Conservation (phyloP, 306 rosid species). For the Medicago arabica region DNA sequence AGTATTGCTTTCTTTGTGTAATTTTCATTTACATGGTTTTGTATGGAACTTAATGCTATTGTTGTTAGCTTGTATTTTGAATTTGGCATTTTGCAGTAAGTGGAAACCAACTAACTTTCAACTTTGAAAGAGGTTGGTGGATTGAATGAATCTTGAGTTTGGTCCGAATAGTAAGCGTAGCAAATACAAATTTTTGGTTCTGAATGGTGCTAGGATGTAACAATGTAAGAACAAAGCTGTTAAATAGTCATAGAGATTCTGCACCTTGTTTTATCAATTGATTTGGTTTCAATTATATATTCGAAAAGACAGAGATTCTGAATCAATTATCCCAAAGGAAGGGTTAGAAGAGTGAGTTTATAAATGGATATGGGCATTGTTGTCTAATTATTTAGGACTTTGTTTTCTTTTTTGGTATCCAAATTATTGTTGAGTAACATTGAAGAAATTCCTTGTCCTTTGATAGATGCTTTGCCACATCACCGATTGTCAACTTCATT, state of each 20-base stretch:
- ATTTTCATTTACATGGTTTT: background rate
- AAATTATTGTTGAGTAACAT: background rate
- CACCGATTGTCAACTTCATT: too few species aligned
- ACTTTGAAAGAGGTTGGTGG: constrained; percentile 22
- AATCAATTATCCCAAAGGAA: background rate
- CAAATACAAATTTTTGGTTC: background rate
- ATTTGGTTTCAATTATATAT: background rate
- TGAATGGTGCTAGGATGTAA: background rate
- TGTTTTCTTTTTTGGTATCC: background rate
- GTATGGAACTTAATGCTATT: constrained; percentile 8
- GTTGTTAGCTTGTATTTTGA: background rate
- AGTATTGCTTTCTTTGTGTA: background rate
- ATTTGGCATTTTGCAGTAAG: background rate
- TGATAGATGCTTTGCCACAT: background rate
- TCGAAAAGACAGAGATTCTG: constrained; percentile 3
- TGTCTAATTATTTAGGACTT: constrained; percentile 3
- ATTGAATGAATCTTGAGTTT: background rate
- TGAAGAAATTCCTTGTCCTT: constrained; percentile 11
- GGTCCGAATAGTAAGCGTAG: background rate
- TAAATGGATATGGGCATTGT: background rate
- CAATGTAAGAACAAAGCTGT: background rate
- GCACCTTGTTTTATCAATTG: background rate
- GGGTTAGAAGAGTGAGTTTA: background rate
- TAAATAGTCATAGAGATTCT: background rate
- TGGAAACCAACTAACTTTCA: constrained; percentile 11